Conservation (phyloP, 495 filamentous ascomycete species). For the Penicillium psychrofluorescens region DNA sequence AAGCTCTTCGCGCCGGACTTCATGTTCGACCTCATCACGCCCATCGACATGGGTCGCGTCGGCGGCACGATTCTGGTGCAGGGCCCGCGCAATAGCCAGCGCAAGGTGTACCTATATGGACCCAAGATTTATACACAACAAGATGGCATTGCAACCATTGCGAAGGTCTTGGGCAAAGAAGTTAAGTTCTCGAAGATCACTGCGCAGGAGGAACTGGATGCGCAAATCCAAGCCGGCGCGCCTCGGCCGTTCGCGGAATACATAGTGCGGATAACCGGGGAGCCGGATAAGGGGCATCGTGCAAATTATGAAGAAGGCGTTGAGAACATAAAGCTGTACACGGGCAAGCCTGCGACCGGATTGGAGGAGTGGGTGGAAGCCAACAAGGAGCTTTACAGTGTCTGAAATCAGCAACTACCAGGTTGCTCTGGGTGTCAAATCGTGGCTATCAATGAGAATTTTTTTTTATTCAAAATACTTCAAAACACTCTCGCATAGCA, state of each 20-base stretch:
- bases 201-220: slow-evolving; percentile 9
- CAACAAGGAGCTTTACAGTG: slow-evolving; percentile 8
- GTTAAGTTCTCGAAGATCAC: slow-evolving; percentile 11
- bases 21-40: slow-evolving; percentile 19
- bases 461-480: no score
- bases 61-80: slow-evolving; percentile 16
- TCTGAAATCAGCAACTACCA: no score
- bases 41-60: slow-evolving; percentile 22
- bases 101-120: slow-evolving; percentile 15
- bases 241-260: slow-evolving; percentile 14
- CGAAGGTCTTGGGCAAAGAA: slow-evolving; percentile 14
- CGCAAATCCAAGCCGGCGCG: slow-evolving; percentile 1
- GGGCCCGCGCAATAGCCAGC: slow-evolving; percentile 1
- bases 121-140: slow-evolving; percentile 9
- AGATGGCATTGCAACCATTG: slow-evolving; percentile 9
- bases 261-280: slow-evolving; percentile 4
- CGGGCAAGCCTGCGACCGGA: slow-evolving; percentile 8
- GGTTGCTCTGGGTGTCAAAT: no score
- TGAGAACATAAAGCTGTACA: slow-evolving; percentile 18
- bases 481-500: no score
- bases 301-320: slow-evolving; percentile 8
- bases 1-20: slow-evolving; percentile 8
- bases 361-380: slow-evolving; percentile 21
- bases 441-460: no score
- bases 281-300: background rate